Percentiles rank a stretch among this genome's conserved stretches.
Conservation (phyloP, 805 yeast species). For the Yamadazyma phyllophila region DNA sequence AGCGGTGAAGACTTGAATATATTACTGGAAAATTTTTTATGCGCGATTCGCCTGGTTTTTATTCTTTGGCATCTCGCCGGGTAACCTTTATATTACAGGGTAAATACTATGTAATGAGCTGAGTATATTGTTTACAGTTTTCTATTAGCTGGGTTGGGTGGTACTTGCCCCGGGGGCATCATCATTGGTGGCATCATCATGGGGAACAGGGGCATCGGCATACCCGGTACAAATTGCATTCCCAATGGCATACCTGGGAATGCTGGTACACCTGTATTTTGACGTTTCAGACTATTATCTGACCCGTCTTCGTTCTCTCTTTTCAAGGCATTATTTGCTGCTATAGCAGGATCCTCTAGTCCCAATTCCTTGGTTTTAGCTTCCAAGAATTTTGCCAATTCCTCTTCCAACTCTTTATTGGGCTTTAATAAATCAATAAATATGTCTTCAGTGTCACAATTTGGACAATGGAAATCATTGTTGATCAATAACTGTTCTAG, state of each 20-base stretch:
- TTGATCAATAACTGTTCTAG: constrained; percentile 58
- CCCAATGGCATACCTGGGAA: not conserved
- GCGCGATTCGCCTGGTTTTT: not conserved
- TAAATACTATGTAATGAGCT: not conserved
- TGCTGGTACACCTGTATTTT: constrained; percentile 16
- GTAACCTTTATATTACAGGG: constrained; percentile 1
- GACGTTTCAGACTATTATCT: constrained; percentile 22
- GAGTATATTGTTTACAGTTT: not conserved
- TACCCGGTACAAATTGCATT: not conserved
- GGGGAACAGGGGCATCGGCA: constrained; percentile 6
- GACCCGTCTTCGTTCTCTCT: constrained; percentile 17
- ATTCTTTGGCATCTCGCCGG: constrained; percentile 4
- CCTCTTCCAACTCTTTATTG: constrained; percentile 57
- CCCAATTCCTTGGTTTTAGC: constrained; percentile 32
- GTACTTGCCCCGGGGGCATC: constrained; percentile 2
- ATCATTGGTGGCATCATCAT: constrained; percentile 17
- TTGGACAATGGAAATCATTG: constrained; percentile 87
- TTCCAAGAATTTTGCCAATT: constrained; percentile 52
- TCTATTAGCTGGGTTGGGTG: not conserved
- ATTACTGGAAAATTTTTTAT: constrained; percentile 6
- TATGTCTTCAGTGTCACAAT: constrained; percentile 71
- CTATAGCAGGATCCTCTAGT: constrained; percentile 28
- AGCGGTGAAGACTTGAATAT: constrained; percentile 1
- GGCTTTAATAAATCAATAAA: constrained; percentile 67
- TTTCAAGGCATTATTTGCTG: constrained; percentile 15